Conservation (phyloP, 768 basidiomycete species). For the Mycena olivaceomarginata region DNA sequence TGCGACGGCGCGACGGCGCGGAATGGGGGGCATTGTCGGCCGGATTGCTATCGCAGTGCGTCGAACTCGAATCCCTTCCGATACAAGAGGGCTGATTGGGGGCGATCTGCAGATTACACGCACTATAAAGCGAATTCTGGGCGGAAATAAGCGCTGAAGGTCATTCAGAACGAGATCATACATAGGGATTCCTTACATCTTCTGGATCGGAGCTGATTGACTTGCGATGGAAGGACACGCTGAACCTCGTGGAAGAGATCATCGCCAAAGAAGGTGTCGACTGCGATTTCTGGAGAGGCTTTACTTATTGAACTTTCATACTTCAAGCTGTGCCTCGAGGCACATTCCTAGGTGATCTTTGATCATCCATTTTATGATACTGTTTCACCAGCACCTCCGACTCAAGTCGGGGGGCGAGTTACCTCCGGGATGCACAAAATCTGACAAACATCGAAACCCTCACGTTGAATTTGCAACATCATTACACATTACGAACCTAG, state of each 20-base stretch:
- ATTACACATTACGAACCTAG: too few species aligned
- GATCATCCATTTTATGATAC: too few species aligned
- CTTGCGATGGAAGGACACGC: slow-evolving; percentile 38
- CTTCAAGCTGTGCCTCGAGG: too few species aligned
- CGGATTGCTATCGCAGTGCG: slow-evolving; percentile 47
- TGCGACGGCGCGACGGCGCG: slow-evolving; percentile 53
- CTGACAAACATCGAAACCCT: too few species aligned
- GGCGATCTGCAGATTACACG: slow-evolving; percentile 39
- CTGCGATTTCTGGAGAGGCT: slow-evolving; percentile 53
- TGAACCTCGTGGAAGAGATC: slow-evolving; percentile 43
- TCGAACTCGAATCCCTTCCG: background rate
- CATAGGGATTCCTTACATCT: background rate
- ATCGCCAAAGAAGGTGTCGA: slow-evolving; percentile 49
- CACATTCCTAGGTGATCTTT: too few species aligned
- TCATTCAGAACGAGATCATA: slow-evolving; percentile 49
- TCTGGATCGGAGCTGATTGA: background rate
- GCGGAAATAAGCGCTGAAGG: slow-evolving; percentile 50
- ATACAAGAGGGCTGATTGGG: background rate
- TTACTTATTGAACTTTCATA: slow-evolving; percentile 19
- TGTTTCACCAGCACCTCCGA: too few species aligned
- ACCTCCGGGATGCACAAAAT: too few species aligned
- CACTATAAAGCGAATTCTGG: slow-evolving; percentile 46
- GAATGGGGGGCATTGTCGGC: slow-evolving; percentile 54
- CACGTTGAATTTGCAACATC: too few species aligned
- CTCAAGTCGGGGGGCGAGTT: too few species aligned